Evolutionary conservation across 1,139 yeast genomes (phyloP), one percentile per base, ranked within the genome.

Genomic region (Saccharomyces hybrid): DNA sequence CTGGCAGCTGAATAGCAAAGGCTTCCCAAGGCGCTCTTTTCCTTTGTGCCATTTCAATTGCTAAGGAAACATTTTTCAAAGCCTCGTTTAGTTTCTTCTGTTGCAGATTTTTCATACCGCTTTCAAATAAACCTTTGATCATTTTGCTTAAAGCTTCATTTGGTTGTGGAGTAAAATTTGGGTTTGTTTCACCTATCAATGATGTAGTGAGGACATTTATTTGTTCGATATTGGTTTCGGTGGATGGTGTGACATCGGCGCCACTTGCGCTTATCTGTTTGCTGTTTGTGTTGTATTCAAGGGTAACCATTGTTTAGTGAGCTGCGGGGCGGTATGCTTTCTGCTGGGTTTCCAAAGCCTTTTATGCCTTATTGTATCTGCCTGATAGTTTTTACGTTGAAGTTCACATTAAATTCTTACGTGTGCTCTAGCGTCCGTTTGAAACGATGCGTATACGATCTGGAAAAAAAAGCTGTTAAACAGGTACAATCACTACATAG

Each of bases 21-120:
- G 91, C 77, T 69, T 93, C 99, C 79, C 91, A 90, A 64, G 88
- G 84, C 34, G 90, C 83, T 69, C 98, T 81, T 62, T 88, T 83
- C 58, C 80, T 74, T 34, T 68, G 64, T 19, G 91, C 86, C 82
- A 90, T 81, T 55, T 88, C 95, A 48, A 93, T 76, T 1, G 96
- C 97, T 57, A 89, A 75, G 8, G 84, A 71, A 64, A 88, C 82
- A 64, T 84, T 83, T 67, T 84, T 84, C 52, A 82, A 80, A 1
- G 96, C 90, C 16, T 89, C 97, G 3, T 74, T 75, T 60, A 78
- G 78, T 64, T 86, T 84, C 28, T 79, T 80, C 52, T 77, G 76
- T 65, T 84, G 81, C 67, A 88, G 78, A 8, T 85, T 76, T 49
- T 76, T 78, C 6, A 84, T 78, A 1, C 95, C 97, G 16, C 86